A percentile compares a stretch with the other conserved stretches of the same genome.
phyloP scores from a whole-genome alignment of 1,139 yeast species.

The Pneumocystis murina region DNA sequence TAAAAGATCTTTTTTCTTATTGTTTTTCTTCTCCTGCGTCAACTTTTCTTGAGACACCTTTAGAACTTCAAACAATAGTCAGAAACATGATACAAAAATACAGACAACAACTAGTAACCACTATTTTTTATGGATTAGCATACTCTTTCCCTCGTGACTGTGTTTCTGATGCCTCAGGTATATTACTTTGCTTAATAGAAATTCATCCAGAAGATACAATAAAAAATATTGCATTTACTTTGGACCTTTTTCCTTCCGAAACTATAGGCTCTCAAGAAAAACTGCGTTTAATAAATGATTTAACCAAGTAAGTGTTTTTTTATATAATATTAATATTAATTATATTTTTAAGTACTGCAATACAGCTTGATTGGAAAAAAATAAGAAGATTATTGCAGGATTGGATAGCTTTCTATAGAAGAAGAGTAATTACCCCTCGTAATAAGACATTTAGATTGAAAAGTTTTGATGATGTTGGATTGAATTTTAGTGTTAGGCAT shows the following conservation, averaged over 20 bases:
- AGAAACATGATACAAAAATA: constrained; percentile 26
- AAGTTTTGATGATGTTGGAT: not conserved
- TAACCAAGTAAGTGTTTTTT: not conserved
- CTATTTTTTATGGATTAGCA: constrained; percentile 51
- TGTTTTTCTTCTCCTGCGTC: constrained; percentile 71
- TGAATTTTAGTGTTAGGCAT: not conserved
- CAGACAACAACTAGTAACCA: constrained; percentile 43
- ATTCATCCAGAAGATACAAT: constrained; percentile 36
- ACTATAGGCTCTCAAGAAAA: constrained; percentile 55
- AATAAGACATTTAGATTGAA: not conserved
- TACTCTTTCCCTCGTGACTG: constrained; percentile 59
- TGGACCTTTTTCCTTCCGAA: constrained; percentile 39
- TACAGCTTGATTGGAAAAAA: constrained; percentile 2
- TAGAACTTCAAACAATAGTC: constrained; percentile 37
- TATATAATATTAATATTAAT: not conserved
- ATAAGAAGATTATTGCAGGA: constrained; percentile 9
- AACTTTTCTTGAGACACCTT: constrained; percentile 47
- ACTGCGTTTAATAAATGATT: constrained; percentile 33
- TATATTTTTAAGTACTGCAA: not conserved
- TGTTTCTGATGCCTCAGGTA: constrained; percentile 60
- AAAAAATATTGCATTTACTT: constrained; percentile 46
- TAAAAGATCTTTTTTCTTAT: constrained; percentile 71
- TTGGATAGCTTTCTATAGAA: constrained; percentile 8
- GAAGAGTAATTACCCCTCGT: constrained; percentile 6
- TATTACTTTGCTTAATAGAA: constrained; percentile 50